Base-by-base conservation (phyloP, 768 basidiomycete species). In the Suillus occidentalis region DNA sequence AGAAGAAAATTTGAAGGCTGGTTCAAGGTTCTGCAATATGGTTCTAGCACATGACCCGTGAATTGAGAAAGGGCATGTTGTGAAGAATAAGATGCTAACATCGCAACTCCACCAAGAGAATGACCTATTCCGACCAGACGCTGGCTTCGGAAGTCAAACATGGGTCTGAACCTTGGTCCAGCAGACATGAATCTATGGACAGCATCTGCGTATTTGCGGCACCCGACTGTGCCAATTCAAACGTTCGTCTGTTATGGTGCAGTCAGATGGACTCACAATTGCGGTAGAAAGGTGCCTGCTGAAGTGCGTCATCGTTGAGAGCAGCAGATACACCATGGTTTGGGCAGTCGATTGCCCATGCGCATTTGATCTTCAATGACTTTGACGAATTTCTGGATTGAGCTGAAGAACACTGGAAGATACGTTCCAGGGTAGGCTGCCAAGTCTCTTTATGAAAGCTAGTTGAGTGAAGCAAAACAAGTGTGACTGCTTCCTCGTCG, bases 401-500 rank as follows among this genome's bases (percentile, higher is more conserved):
- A n/a, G 20, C 20, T 36, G 28, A 6, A 63, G 61, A n/a, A 68
- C 2, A 45, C 78, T 71, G 0, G 59, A 89, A 85, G 28, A 91
- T 67, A 16, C 76, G 77, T 28, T 80, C 78, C 16, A 90, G 67
- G 4, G 84, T 81, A 2, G 89, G 87, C 67, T 89, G 87, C 88
- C 87, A 90, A 3, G 84, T 87, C 75, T 91, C 89, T 72, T 90
- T 90, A 77, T 89, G 89, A 69, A 88, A 90, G 72, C 88, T 88
- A 2, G 89, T 90, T 5, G 87, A 85, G 72, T 90, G 89, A 2
- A 89, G 76, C n/a, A 88, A 70, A 39, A 90, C 76, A 40, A 89
- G 77, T 0, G 88, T 89, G 64, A 84, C 71, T 6, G 83, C 86
- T 42, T 81, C 75, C 7, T 76, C 77, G 68, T 83, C 77, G 9